These are phyloP conservation scores for Colletotrichum trifolii DNA, from an alignment of 2,329 filamentous ascomycete species.

Conservation along the genomic window DNA sequence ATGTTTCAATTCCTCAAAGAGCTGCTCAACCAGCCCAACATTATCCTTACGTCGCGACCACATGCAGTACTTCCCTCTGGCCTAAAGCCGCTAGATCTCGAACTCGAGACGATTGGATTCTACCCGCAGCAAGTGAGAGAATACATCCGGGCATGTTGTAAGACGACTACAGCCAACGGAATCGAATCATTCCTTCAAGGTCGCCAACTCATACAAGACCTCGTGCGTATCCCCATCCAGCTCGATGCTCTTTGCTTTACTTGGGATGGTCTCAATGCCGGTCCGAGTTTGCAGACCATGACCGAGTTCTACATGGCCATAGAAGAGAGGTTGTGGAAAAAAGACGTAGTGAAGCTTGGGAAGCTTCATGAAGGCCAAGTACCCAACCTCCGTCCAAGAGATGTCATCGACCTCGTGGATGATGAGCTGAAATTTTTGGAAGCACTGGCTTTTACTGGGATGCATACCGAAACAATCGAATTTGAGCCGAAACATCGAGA, in stretches of 20 bases:
- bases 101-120: constrained; percentile 55
- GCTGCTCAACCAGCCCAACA: constrained; percentile 47
- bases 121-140: constrained; percentile 46
- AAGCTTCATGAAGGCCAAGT: background rate
- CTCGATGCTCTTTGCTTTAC: constrained; percentile 23
- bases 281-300: constrained; percentile 10
- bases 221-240: constrained; percentile 19
- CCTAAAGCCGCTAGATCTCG: constrained; percentile 45
- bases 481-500: background rate
- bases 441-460: too few species aligned
- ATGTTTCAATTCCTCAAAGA: constrained; percentile 41
- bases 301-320: constrained; percentile 25
- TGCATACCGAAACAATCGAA: too few species aligned
- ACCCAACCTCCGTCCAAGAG: background rate
- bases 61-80: constrained; percentile 33
- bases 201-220: constrained; percentile 3
- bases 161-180: background rate
- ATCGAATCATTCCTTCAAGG: constrained; percentile 47
- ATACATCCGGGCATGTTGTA: constrained; percentile 39
- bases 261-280: constrained; percentile 1
- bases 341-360: constrained; percentile 9
- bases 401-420: background rate
- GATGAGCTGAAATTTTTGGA: background rate
- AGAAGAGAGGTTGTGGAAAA: constrained; percentile 13
- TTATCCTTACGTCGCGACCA: constrained; percentile 55